Evolutionary conservation across 2,329 filamentous ascomycete species (phyloP).

Genomic region (Coleophoma cylindrospora): DNA sequence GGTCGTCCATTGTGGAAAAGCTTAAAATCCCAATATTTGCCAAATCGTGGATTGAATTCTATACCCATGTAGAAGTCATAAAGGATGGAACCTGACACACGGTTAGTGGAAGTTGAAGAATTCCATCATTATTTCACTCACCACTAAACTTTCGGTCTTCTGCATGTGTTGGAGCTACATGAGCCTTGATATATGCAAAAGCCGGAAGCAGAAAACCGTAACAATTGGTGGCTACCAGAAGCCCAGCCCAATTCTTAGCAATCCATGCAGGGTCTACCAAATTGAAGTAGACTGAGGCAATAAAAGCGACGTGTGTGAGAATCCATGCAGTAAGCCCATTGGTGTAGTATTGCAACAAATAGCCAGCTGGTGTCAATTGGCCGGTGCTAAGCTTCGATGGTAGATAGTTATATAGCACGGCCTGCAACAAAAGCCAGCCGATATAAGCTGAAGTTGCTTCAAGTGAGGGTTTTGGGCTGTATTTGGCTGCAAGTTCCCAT

Average conservation of each 20-base stretch:
- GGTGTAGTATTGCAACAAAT: constrained; percentile 36
- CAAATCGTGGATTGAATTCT: constrained; percentile 39
- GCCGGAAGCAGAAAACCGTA: constrained; percentile 27
- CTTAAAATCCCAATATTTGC: constrained; percentile 38
- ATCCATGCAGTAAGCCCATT: constrained; percentile 37
- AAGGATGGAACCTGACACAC: constrained; percentile 24
- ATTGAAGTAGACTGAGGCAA: constrained; percentile 19
- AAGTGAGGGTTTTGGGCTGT: constrained; percentile 12
- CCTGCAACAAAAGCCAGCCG: constrained; percentile 30
- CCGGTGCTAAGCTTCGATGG: constrained; percentile 28
- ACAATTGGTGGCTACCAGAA: constrained; percentile 33
- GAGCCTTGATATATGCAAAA: constrained; percentile 33
- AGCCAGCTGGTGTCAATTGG: constrained; percentile 36
- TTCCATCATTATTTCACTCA: constrained; percentile 6
- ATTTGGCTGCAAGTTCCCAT: constrained; percentile 9
- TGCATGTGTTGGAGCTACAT: constrained; percentile 31
- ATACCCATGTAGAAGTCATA: constrained; percentile 43
- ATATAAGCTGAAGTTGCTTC: constrained; percentile 18
- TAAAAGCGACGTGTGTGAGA: constrained; percentile 30
- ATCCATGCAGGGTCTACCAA: constrained; percentile 33
- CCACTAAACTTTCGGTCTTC: constrained; percentile 38
- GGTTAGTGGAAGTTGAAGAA: no score
- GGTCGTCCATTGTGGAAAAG: constrained; percentile 41
- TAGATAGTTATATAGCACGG: constrained; percentile 26
- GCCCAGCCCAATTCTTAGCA: constrained; percentile 35